Evolutionary conservation across 2,329 filamentous ascomycete species (phyloP).

Genomic region (Hymenotorrendiella dingleyae): DNA sequence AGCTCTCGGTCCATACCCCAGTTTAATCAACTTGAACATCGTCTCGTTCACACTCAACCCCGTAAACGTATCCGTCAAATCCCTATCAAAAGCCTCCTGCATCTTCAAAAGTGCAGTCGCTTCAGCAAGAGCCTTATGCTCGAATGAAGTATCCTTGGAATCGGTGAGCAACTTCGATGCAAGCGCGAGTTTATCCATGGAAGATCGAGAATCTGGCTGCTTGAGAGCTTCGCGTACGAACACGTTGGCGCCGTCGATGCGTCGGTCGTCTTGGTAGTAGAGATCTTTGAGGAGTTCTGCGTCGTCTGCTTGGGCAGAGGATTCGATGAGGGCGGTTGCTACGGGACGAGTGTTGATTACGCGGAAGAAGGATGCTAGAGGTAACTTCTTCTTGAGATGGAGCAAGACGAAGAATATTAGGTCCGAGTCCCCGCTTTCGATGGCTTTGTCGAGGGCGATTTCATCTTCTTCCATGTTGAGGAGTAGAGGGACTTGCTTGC

Average conservation of each 20-base stretch:
- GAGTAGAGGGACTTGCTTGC: conserved; percentile 90
- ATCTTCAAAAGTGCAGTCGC: conserved; percentile 72
- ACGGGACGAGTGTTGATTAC: conserved; percentile 79
- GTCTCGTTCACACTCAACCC: conserved; percentile 89
- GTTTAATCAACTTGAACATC: conserved; percentile 77
- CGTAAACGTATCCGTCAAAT: conserved; percentile 70
- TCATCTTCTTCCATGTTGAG: conserved; percentile 95
- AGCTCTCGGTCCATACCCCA: conserved; percentile 77
- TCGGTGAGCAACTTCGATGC: conserved; percentile 79
- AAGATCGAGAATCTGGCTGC: conserved; percentile 62
- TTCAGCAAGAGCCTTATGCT: conserved; percentile 73
- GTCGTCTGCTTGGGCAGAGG: conserved; percentile 72
- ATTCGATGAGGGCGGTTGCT: conserved; percentile 84
- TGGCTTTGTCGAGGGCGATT: conserved; percentile 90
- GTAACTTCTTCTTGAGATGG: conserved; percentile 82
- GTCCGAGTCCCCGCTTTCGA: conserved; percentile 92
- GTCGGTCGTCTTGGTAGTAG: conserved; percentile 94
- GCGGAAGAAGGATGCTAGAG: conserved; percentile 86
- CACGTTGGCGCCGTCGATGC: conserved; percentile 80
- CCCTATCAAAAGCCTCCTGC: conserved; percentile 81
- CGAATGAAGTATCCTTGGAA: conserved; percentile 70
- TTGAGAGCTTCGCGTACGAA: conserved; percentile 78
- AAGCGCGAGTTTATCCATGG: conserved; percentile 81
- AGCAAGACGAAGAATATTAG: conserved; percentile 85
- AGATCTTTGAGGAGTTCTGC: conserved; percentile 82